Percentiles rank a stretch among this genome's conserved stretches.
These are phyloP conservation scores for Chionographis japonica DNA, from an alignment of 106 monocot species.

Conservation along the genomic window DNA sequence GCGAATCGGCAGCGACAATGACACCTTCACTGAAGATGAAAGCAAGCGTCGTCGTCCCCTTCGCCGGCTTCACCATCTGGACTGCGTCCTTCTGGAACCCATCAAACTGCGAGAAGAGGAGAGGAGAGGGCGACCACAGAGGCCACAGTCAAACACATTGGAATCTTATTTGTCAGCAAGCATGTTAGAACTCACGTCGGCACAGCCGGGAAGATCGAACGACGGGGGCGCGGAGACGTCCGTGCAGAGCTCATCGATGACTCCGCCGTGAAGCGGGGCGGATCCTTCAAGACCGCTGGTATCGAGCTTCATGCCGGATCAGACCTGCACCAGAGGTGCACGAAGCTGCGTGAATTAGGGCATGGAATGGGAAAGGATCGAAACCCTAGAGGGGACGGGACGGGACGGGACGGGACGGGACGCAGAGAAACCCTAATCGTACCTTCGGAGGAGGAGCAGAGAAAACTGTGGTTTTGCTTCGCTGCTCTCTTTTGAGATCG, in stretches of 20 bases:
- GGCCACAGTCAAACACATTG: neutral
- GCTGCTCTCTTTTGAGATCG: no score
- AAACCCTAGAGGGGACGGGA: no score
- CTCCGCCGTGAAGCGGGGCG: neutral
- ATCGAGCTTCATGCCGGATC: constrained; percentile 31
- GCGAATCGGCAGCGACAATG: constrained; percentile 81
- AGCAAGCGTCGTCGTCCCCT: constrained; percentile 90
- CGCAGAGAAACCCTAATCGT: no score
- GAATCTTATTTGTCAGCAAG: no score
- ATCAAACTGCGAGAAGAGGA: constrained; percentile 54
- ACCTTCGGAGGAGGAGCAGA: no score
- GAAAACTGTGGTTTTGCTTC: no score
- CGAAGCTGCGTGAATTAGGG: no score
- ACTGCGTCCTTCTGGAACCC: constrained; percentile 57
- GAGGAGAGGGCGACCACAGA: neutral
- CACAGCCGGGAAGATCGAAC: constrained; percentile 31
- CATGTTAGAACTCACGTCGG: constrained; percentile 14
- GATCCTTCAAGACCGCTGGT: constrained; percentile 30
- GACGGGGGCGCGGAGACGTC: constrained; percentile 20
- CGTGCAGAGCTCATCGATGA: constrained; percentile 18
- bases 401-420: no score
- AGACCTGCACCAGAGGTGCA: no score
- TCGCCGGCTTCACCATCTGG: constrained; percentile 68
- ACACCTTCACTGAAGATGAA: constrained; percentile 88
- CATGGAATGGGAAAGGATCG: no score